These are phyloP conservation scores for Pyrenochaeta sp. DNA, from an alignment of 2,329 filamentous ascomycete species.

Conservation along the genomic window DNA sequence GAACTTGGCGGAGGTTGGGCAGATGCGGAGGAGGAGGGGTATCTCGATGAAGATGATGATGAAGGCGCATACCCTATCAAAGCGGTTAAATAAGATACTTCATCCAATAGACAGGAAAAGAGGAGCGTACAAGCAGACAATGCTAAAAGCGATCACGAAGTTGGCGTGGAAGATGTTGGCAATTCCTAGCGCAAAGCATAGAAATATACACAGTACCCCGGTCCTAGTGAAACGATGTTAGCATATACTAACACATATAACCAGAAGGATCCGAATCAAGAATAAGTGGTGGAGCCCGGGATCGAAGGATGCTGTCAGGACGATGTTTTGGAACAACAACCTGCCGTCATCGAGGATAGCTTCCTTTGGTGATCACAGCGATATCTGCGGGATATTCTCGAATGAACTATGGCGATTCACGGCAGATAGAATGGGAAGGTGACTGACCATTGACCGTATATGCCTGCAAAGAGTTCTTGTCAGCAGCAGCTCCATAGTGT, in stretches of 20 bases:
- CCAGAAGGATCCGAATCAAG: background rate
- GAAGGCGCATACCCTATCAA: constrained; percentile 56
- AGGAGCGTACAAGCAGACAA: constrained; percentile 58
- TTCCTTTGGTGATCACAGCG: background rate
- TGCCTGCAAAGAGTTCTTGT: constrained; percentile 59
- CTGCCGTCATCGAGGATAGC: background rate
- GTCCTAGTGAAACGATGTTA: constrained; percentile 53
- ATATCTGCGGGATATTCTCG: background rate
- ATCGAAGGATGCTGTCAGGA: constrained; percentile 1
- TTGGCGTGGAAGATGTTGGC: constrained; percentile 72
- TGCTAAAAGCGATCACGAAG: constrained; percentile 65
- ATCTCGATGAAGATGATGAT: constrained; percentile 71
- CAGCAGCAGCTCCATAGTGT: constrained; percentile 34
- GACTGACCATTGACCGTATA: constrained; percentile 74
- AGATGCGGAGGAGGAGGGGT: constrained; percentile 94
- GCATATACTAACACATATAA: background rate
- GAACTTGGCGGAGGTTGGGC: constrained; percentile 90
- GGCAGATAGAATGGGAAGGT: constrained; percentile 1
- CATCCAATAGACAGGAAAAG: background rate
- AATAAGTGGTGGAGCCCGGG: background rate
- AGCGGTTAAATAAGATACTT: constrained; percentile 7
- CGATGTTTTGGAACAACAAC: background rate
- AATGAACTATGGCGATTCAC: background rate
- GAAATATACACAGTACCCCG: constrained; percentile 68
- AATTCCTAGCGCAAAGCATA: constrained; percentile 73